phyloP scores from a whole-genome alignment of 768 basidiomycete genomes.

The Pholiota molesta region DNA sequence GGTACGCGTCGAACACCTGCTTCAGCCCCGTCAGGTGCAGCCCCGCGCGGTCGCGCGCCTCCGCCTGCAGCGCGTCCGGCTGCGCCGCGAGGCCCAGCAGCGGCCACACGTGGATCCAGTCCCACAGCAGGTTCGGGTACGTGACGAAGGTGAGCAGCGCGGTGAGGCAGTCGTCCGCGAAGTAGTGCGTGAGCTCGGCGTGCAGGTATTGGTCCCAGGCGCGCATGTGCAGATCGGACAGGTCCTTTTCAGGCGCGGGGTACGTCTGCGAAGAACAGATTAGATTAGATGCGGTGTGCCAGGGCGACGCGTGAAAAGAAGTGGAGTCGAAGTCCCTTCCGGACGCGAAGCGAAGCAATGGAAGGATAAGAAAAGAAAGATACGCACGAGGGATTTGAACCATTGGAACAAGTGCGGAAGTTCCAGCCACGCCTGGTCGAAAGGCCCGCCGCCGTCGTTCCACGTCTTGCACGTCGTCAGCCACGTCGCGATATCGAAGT shows the following conservation, averaged over 20 bases:
- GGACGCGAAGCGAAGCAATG: not conserved
- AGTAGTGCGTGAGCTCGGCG: slow-evolving; percentile 19
- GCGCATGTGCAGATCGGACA: slow-evolving; percentile 22
- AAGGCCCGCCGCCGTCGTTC: slow-evolving; percentile 23
- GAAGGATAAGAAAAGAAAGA: slow-evolving; percentile 1
- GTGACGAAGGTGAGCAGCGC: slow-evolving; percentile 27
- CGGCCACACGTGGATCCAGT: slow-evolving; percentile 29
- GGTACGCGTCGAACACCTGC: slow-evolving; percentile 23
- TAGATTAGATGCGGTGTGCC: not conserved
- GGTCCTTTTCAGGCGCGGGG: slow-evolving; percentile 26
- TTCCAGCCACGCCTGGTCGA: slow-evolving; percentile 25
- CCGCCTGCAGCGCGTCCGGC: slow-evolving; percentile 13
- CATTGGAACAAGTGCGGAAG: slow-evolving; percentile 27
- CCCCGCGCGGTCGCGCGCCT: slow-evolving; percentile 18
- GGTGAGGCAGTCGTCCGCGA: slow-evolving; percentile 17
- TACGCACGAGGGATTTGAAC: slow-evolving; percentile 25
- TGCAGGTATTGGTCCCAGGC: slow-evolving; percentile 26
- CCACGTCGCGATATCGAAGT: slow-evolving; percentile 27
- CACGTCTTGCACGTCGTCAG: slow-evolving; percentile 27
- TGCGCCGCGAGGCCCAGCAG: slow-evolving; percentile 22
- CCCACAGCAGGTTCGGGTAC: slow-evolving; percentile 25
- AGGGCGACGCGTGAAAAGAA: not conserved
- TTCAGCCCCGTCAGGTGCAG: slow-evolving; percentile 24
- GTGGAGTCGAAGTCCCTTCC: not conserved
- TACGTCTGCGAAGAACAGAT: slow-evolving; percentile 21